Evolutionary conservation across 1,284 basidiomycete species (phyloP), one percentile per base, ranked within the genome.

Genomic region (Ceratorhiza oryzae-sativae): DNA sequence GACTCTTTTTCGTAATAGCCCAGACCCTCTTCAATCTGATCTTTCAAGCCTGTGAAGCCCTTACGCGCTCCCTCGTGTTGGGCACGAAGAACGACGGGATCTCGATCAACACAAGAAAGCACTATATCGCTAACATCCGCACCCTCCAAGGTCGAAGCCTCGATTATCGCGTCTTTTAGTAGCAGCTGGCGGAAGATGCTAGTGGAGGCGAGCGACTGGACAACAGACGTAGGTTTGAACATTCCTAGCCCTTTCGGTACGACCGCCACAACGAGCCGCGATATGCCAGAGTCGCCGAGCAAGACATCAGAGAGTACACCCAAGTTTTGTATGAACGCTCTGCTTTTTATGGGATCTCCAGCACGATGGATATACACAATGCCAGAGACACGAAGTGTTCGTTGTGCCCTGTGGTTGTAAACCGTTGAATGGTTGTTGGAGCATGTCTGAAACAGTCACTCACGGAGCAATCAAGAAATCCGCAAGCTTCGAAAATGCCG

Each of bases 311-410:
- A 63, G 18, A 63, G 46, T 1, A 63, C 61, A 6, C 45, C 45
- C 18, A 63, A 32, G 32, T 49, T 63, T 49, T 63, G 61, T n/a
- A n/a, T 34, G 9, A 51, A 23, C 1, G 46, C 18, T n/a, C 46
- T 49, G 46, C 46, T 41, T 20, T 49, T 32, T 15, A 23, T 45
- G n/a, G 61, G 34, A 23, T 63, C 61, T 1, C 18, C 34, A 23
- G 61, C 46, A 8, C 32, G 61, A 51, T 63, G 61, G 15, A 63
- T 36, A 23, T 51, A 63, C 27, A 63, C 46, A n/a, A 63, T 32
- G 9, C 61, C 61, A 1, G 46, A 10, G n/a, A 63, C 51, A 23
- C 61, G 30, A 20, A n/a, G 3, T 36, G n/a, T 27, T 10, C 12
- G 20, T 30, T 49, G 49, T 30, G 18, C 36, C n/a, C 42, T 45